These are phyloP conservation scores for Spergularia azorica DNA, from an alignment of 179 eudicot species.

Conservation along the genomic window DNA sequence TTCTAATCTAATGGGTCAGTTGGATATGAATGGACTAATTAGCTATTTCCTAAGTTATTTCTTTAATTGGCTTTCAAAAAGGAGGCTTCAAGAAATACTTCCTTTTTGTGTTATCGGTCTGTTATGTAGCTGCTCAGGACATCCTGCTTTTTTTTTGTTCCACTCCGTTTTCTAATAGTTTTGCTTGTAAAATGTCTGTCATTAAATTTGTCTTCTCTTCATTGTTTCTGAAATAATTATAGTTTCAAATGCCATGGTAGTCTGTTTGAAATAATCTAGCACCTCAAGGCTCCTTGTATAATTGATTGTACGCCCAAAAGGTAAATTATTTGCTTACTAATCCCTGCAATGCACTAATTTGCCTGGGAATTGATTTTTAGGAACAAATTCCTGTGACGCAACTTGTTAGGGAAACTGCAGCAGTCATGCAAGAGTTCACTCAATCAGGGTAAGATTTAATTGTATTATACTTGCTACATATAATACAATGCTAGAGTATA, in stretches of 20 bases:
- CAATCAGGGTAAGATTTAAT: conserved; percentile 77
- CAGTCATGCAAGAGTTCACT: conserved; percentile 99
- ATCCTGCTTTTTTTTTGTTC: background rate
- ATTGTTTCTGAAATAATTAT: background rate
- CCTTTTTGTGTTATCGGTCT: background rate
- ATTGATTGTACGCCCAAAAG: background rate
- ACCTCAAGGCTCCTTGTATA: background rate
- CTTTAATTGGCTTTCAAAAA: background rate
- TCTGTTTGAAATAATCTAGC: background rate
- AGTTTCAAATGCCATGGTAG: background rate
- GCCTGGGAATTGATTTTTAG: conserved; percentile 35
- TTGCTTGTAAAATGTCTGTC: too few relatives aligned
- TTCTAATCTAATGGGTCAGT: too few relatives aligned
- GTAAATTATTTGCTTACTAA: background rate
- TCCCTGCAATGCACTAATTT: conserved; percentile 8
- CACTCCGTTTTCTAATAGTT: background rate
- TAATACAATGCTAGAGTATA: background rate
- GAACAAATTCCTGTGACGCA: conserved; percentile 96
- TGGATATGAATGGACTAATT: too few relatives aligned
- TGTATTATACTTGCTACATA: background rate
- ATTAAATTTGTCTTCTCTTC: background rate
- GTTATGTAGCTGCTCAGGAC: background rate
- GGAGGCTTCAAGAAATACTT: background rate
- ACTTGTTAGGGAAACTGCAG: conserved; percentile 98
- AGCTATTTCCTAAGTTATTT: background rate